Conservation (phyloP, 75 land plant species). For the Adiantum capillusveneris region DNA sequence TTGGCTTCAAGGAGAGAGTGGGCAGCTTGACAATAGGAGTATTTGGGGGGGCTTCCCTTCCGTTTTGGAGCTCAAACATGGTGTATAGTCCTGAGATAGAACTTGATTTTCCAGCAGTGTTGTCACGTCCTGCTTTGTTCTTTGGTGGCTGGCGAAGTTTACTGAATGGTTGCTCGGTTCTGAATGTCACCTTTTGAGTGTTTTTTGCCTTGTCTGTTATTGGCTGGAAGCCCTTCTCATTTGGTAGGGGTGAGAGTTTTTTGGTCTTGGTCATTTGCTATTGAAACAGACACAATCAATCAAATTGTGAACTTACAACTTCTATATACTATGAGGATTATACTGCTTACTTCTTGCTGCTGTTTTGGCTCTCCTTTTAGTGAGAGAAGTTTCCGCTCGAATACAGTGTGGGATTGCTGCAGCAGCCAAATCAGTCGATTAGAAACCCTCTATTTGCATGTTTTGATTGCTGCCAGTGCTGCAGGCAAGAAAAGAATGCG, state of each 20-base stretch:
- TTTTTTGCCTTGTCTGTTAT: background rate
- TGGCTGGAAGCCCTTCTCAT: background rate
- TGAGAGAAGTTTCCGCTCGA: background rate
- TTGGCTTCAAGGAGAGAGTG: background rate
- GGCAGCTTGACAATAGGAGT: conserved; percentile 6
- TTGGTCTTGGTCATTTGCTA: background rate
- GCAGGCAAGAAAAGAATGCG: too few relatives aligned
- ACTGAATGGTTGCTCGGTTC: background rate
- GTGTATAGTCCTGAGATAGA: background rate
- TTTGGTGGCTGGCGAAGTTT: background rate
- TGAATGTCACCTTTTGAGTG: background rate
- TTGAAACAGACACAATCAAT: background rate
- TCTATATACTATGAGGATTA: background rate
- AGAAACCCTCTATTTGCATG: background rate
- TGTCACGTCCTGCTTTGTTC: background rate
- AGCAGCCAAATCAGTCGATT: background rate
- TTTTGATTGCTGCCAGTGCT: too few relatives aligned
- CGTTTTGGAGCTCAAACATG: background rate
- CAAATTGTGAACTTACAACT: background rate
- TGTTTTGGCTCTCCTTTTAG: background rate
- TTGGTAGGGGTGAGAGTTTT: background rate
- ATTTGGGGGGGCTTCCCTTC: conserved; percentile 3
- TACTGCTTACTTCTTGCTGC: background rate
- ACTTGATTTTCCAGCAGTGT: background rate
- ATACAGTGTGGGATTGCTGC: background rate